Base-by-base conservation (phyloP, 106 monocot species). In the Alisma plantagoaquatica region DNA sequence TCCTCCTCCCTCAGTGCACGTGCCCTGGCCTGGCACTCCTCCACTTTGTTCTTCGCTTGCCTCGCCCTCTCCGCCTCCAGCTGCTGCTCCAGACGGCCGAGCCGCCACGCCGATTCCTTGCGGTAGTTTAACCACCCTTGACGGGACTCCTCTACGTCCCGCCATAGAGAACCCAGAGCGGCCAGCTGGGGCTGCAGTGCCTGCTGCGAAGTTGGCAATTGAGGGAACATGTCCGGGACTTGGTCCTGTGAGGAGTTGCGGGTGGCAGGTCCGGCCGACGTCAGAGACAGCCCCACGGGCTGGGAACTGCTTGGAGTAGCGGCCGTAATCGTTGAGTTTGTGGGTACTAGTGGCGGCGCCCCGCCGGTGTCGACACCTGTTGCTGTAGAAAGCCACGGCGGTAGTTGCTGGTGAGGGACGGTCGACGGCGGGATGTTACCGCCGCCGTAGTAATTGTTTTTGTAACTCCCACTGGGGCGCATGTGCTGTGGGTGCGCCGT, bases 71-170 rank as follows among this genome's bases (percentile, higher is more conserved):
- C 66, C 33, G 56, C 15, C 33, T 66, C 66, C 33, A 66, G 46
- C 46, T 66, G 66, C 56, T 66, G 66, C 56, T 66, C 66, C 56
- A 66, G 23, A 15, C 66, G 12, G 47, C 66, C 57, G 32, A 66
- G 66, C 55, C 72, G 41, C 72, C 58, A 59, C 11, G 43, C 26
- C 22, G 70, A 48, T 63, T 71, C 70, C 20, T 71, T 71, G 56
- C 60, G 42, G 56, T 71, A 63, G 41, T 71, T 62, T 55, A 49
- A 27, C 70, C 62, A 63, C 8, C 28, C 27, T 17, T 62, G 70
- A 33, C 70, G 6, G 16, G 41, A 62, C 21, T 71, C 70, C 46
- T 71, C 63, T 27, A 71, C 55, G 10, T 71, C 70, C 46, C 32
- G 1, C 56, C 70, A 71, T 21, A 71, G 62, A 33, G 55, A 41